phyloP scores from a whole-genome alignment of 1,139 yeast species.

The Saccharomycopsis phalli region DNA sequence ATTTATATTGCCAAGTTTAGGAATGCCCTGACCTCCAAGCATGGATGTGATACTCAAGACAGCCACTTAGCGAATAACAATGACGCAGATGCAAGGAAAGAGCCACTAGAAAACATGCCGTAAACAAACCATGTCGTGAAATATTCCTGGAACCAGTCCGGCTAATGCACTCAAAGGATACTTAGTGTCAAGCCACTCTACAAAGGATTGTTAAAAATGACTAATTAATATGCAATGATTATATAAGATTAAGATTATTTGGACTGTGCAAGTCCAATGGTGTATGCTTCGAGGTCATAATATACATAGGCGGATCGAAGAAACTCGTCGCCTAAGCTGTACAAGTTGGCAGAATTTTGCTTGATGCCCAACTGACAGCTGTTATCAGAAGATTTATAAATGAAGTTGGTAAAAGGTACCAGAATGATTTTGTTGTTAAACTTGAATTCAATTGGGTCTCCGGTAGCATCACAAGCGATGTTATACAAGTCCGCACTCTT shows the following conservation, averaged over 20 bases:
- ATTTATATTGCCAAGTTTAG: too few species aligned
- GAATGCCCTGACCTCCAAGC: too few species aligned
- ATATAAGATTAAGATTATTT: too few species aligned
- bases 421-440: slow-evolving; percentile 5
- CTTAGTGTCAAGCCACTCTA: neutral
- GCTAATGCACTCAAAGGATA: neutral
- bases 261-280: slow-evolving; percentile 63
- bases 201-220: too few species aligned
- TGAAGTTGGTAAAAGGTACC: slow-evolving; percentile 5
- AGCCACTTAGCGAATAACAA: too few species aligned
- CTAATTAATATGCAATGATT: too few species aligned
- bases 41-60: too few species aligned
- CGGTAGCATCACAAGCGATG: slow-evolving; percentile 4
- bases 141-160: too few species aligned
- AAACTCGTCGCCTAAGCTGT: slow-evolving; percentile 64
- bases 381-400: slow-evolving; percentile 18
- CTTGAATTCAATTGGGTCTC: slow-evolving; percentile 12
- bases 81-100: too few species aligned
- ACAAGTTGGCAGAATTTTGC: neutral
- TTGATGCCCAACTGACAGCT: slow-evolving; percentile 4
- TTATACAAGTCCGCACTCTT: neutral
- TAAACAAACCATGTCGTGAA: too few species aligned
- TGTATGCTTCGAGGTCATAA: slow-evolving; percentile 57
- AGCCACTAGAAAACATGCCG: too few species aligned
- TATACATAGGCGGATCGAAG: slow-evolving; percentile 69